Base-by-base conservation (phyloP, 2,329 filamentous ascomycete species). In the Pseudogymnoascus sp. region DNA sequence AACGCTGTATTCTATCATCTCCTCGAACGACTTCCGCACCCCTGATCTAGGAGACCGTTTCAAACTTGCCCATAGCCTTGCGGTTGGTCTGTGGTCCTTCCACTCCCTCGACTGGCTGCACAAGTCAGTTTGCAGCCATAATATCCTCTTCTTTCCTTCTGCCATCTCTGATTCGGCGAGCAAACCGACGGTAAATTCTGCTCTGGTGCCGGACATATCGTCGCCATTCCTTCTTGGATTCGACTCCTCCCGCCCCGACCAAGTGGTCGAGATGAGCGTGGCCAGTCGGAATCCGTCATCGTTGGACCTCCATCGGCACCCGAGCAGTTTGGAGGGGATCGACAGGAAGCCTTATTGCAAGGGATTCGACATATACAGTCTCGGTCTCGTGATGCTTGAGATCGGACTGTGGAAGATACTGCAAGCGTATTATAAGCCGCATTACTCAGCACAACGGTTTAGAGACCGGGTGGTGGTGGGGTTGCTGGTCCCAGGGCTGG, bases 91-190 rank as follows among this genome's bases (percentile, higher is more conserved):
- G 8, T 79, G 78, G 75, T 79, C 78, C 14, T 76, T 82, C n/a
- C 81, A 82, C 68, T 79, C 79, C 0, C 76, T 82, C 38, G 80
- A 81, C 69, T 82, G 80, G 80, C 75, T 83, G 42, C 81, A 79
- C 68, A 79, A 79, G 66, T 74, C 74, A 1, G 68, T 78, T 8
- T 74, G 73, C 61, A 74, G 72, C 63, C 61, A 65, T 8, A 78
- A 77, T 62, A 73, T 79, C 31, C 69, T 78, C 21, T 77, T 78
- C 67, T 77, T 81, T 70, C 78, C 76, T 5, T 77, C 76, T 0
- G 72, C 74, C 21, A 71, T 74, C 67, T 71, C 64, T 11, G 66
- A 62, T 61, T 72, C 67, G 53, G 71, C 66, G 64, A 72, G 64
- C 3, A 56, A 63, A 26, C 63, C 66, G 2, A 69, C 70, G 16